These are phyloP conservation scores for Tubosaeta brunneosetosa DNA, from an alignment of 768 basidiomycete genomes.

Conservation along the genomic window DNA sequence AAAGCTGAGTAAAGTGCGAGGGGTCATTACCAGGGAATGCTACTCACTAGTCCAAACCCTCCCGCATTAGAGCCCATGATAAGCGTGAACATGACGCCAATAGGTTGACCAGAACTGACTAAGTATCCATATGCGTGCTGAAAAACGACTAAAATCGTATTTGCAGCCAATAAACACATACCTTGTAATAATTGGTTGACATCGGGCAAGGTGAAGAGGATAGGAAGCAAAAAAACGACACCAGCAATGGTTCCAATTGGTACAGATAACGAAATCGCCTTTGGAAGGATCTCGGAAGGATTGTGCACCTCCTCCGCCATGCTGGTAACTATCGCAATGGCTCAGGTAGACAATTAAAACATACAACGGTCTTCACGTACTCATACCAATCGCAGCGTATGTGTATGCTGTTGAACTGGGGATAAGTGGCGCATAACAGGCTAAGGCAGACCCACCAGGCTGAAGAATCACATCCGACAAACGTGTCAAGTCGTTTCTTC, in stretches of 20 bases:
- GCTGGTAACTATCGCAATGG: constrained; percentile 42
- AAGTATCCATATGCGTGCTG: not conserved
- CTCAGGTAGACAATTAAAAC: constrained; percentile 3
- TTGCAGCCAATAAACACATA: constrained; percentile 22
- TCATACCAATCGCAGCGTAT: constrained; percentile 60
- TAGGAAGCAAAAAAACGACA: constrained; percentile 54
- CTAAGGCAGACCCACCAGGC: constrained; percentile 22
- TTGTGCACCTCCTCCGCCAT: constrained; percentile 67
- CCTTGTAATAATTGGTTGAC: constrained; percentile 48
- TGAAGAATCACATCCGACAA: constrained; percentile 4
- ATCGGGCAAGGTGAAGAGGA: constrained; percentile 62
- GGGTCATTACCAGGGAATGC: constrained; percentile 1
- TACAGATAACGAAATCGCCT: constrained; percentile 50
- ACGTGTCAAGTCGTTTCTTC: not conserved
- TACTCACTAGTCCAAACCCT: constrained; percentile 55
- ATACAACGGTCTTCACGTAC: constrained; percentile 26
- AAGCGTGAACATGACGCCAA: constrained; percentile 57
- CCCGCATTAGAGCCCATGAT: constrained; percentile 59
- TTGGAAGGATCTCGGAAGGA: constrained; percentile 50
- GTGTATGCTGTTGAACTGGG: constrained; percentile 43
- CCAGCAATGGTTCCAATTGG: constrained; percentile 51
- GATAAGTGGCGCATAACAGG: not conserved
- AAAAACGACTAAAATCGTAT: not conserved
- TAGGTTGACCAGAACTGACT: constrained; percentile 61
- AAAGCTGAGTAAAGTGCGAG: not conserved